Evolutionary conservation across 345 rosid species (phyloP).

Genomic region (Arabidopsis thaliana): DNA sequence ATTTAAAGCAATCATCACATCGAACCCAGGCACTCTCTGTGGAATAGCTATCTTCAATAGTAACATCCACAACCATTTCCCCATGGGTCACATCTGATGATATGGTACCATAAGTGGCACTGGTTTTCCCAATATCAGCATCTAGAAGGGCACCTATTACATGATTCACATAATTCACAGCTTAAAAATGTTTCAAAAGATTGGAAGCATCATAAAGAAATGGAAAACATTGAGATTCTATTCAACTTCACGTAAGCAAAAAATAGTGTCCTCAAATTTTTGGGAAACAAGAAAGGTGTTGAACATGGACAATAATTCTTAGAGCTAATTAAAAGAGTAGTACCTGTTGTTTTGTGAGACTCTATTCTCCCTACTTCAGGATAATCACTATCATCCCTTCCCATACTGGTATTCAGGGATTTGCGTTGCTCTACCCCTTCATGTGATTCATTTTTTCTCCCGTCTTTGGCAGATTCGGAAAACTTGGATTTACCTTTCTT

Average conservation of each 20-base stretch:
- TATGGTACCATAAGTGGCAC: conserved; percentile 41
- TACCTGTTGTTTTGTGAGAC: conserved; percentile 56
- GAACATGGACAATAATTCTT: conserved; percentile 5
- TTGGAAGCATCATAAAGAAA: conserved; percentile 22
- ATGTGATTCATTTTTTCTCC: conserved; percentile 49
- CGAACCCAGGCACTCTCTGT: conserved; percentile 86
- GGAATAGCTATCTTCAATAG: conserved; percentile 51
- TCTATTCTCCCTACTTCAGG: conserved; percentile 44
- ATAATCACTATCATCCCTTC: conserved; percentile 46
- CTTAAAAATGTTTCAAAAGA: conserved; percentile 17
- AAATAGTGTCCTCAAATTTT: neutral
- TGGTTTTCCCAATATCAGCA: conserved; percentile 43
- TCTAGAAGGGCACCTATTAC: conserved; percentile 45
- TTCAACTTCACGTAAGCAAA: conserved; percentile 6
- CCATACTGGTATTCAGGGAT: conserved; percentile 47
- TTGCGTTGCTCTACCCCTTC: conserved; percentile 46
- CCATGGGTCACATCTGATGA: conserved; percentile 47
- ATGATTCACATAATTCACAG: conserved; percentile 21
- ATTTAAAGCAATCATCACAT: conserved; percentile 92
- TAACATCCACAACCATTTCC: conserved; percentile 46
- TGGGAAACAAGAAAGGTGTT: conserved; percentile 13
- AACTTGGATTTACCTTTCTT: conserved; percentile 55
- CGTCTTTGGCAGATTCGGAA: conserved; percentile 52
- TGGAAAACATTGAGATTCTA: conserved; percentile 9
- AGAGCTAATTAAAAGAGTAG: conserved; percentile 28